Conservation (phyloP, 495 filamentous ascomycete species). For the Poronia punctata region DNA sequence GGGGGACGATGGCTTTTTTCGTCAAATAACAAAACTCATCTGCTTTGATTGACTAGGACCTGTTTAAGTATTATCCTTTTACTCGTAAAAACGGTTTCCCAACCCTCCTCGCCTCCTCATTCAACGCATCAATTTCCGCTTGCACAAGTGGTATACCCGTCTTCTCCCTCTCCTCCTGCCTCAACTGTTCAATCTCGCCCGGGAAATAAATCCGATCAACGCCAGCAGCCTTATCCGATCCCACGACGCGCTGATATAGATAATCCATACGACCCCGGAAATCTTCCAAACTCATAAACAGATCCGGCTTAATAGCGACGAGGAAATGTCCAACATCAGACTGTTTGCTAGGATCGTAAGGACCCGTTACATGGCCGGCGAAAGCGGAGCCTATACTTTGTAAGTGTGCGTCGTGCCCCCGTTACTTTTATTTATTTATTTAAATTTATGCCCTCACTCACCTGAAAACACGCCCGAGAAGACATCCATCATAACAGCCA, state of each 20-base stretch:
- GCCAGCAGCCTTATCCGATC: conserved; percentile 56
- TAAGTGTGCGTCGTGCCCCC: too few species aligned
- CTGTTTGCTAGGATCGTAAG: conserved; percentile 60
- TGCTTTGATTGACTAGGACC: too few species aligned
- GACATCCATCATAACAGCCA: conserved; percentile 79
- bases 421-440: too few species aligned
- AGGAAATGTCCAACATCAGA: conserved; percentile 74
- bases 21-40: too few species aligned
- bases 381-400: conserved; percentile 53
- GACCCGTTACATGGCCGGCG: conserved; percentile 63
- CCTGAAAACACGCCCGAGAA: conserved; percentile 71
- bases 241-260: conserved; percentile 57
- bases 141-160: conserved; percentile 61
- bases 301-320: conserved; percentile 66
- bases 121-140: conserved; percentile 59
- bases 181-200: conserved; percentile 67
- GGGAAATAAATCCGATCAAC: conserved; percentile 76
- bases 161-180: conserved; percentile 44
- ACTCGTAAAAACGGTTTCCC: conserved; percentile 24
- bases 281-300: conserved; percentile 63
- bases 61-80: conserved; percentile 11
- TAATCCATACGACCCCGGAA: conserved; percentile 65
- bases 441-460: too few species aligned
- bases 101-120: conserved; percentile 56
- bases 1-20: too few species aligned